These are phyloP conservation scores for Podospora bellae-mahoneyi DNA, from an alignment of 495 filamentous ascomycete species.

Conservation along the genomic window DNA sequence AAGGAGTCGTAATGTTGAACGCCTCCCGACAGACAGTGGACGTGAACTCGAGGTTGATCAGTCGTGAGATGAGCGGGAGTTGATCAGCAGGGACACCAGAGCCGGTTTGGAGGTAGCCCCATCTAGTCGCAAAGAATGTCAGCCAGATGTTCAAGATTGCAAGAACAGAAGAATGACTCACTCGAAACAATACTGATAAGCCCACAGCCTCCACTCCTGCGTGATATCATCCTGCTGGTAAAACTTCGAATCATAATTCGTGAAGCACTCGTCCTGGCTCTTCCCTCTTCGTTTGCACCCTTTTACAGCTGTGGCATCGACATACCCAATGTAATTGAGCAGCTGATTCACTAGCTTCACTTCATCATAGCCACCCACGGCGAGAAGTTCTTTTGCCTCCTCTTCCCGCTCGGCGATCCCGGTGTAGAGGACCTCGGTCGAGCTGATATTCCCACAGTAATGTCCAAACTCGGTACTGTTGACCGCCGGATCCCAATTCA, in stretches of 20 bases:
- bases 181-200: slow-evolving; percentile 54
- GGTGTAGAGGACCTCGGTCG: slow-evolving; percentile 46
- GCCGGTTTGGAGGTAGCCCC: slow-evolving; percentile 69
- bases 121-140: slow-evolving; percentile 43
- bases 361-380: slow-evolving; percentile 55
- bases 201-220: slow-evolving; percentile 56
- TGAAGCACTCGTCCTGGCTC: slow-evolving; percentile 55
- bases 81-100: slow-evolving; percentile 55
- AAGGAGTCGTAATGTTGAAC: slow-evolving; percentile 59
- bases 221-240: slow-evolving; percentile 50
- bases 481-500: slow-evolving; percentile 67
- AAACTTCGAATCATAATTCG: slow-evolving; percentile 46
- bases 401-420: slow-evolving; percentile 34
- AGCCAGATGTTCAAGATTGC: background rate
- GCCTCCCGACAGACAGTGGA: slow-evolving; percentile 53
- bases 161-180: slow-evolving; percentile 10
- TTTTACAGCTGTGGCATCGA: slow-evolving; percentile 41
- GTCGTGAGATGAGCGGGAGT: slow-evolving; percentile 63
- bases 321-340: slow-evolving; percentile 64
- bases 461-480: slow-evolving; percentile 51
- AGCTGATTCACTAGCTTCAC: slow-evolving; percentile 50
- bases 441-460: slow-evolving; percentile 60
- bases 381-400: slow-evolving; percentile 49
- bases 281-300: slow-evolving; percentile 20
- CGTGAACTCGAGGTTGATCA: slow-evolving; percentile 53